phyloP scores from a whole-genome alignment of 2,329 filamentous ascomycete species.

The Aspergillus hiratsukae region DNA sequence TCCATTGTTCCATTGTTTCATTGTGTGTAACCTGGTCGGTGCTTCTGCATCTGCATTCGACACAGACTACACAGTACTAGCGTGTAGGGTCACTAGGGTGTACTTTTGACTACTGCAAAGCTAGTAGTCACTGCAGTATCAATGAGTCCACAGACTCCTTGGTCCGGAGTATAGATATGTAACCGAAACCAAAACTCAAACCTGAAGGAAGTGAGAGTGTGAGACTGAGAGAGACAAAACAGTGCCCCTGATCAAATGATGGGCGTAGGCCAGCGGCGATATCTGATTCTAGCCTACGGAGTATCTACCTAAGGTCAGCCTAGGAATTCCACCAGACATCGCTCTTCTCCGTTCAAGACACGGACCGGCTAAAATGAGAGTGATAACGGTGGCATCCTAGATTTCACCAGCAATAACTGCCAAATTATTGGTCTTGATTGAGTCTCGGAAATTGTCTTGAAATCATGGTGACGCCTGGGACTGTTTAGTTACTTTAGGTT shows the following conservation, averaged over 20 bases:
- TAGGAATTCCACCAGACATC: slow-evolving; percentile 4
- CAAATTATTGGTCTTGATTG: not conserved
- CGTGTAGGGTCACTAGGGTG: not conserved
- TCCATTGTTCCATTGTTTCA: not conserved
- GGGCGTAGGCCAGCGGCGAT: not conserved
- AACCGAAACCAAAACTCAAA: not conserved
- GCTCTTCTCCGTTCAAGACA: slow-evolving; percentile 2
- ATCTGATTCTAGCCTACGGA: not conserved
- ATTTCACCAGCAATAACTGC: not conserved
- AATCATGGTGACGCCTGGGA: not conserved
- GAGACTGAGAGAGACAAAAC: not conserved
- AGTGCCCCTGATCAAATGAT: not conserved
- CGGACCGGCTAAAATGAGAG: not conserved
- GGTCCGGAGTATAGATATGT: not conserved
- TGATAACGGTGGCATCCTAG: not conserved
- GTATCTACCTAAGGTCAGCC: no score
- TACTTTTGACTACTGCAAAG: not conserved
- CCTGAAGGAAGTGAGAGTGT: not conserved
- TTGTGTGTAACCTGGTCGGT: not conserved
- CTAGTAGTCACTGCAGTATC: not conserved
- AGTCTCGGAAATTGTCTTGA: not conserved
- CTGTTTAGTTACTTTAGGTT: not conserved
- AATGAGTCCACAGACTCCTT: not conserved
- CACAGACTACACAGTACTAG: not conserved
- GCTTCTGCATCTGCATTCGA: not conserved